phyloP scores from a whole-genome alignment of 179 eudicot genomes.

The Silene coronaria region DNA sequence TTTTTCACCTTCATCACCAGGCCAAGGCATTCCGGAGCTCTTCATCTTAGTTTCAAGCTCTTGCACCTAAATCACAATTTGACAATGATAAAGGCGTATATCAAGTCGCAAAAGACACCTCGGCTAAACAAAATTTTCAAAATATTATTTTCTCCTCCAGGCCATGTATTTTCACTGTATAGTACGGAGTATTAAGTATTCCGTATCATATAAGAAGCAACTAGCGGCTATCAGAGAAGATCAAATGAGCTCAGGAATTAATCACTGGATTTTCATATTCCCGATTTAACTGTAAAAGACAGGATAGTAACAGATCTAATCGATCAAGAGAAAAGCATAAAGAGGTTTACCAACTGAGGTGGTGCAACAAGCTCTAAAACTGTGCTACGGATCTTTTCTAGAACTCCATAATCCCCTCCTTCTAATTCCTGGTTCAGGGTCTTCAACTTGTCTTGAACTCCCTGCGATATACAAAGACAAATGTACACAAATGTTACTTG shows the following conservation, averaged over 20 bases:
- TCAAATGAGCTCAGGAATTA: too few species aligned
- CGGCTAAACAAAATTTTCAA: neutral
- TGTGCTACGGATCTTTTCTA: constrained; percentile 66
- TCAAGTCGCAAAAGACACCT: neutral
- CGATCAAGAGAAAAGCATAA: neutral
- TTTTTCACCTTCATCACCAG: constrained; percentile 87
- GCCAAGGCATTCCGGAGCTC: constrained; percentile 98
- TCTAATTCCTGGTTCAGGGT: constrained; percentile 48
- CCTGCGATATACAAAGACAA: constrained; percentile 36
- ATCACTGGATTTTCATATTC: neutral
- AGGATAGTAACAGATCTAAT: neutral
- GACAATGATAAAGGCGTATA: neutral
- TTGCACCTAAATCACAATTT: constrained; percentile 46
- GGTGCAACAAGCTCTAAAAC: constrained; percentile 83
- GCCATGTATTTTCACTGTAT: neutral
- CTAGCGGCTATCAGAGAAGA: too few species aligned
- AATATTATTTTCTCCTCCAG: neutral
- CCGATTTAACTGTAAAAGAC: neutral
- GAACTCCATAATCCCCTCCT: constrained; percentile 53
- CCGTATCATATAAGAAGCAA: too few species aligned
- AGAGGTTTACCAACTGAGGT: constrained; percentile 57
- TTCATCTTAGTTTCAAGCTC: constrained; percentile 75
- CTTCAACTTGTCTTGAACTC: constrained; percentile 51
- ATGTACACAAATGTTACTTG: neutral
- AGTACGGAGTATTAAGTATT: neutral